Evolutionary conservation across 1,139 yeast genomes (phyloP).

Genomic region (Hyphopichia fennica): DNA sequence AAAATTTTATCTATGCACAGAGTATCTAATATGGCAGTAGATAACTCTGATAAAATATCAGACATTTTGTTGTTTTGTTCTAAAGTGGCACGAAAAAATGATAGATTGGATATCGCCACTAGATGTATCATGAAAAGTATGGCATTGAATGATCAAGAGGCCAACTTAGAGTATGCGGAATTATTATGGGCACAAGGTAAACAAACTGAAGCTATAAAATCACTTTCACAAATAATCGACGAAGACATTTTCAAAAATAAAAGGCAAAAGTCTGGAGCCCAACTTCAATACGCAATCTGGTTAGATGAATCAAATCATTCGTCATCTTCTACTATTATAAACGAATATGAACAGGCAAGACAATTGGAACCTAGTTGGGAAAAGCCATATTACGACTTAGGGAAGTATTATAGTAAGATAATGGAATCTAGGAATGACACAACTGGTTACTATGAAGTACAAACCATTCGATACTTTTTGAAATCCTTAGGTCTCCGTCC

Average conservation of each 20-base stretch:
- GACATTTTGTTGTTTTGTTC: conserved; percentile 63
- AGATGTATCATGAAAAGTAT: conserved; percentile 71
- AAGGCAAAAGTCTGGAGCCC: conserved; percentile 46
- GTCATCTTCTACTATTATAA: conserved; percentile 69
- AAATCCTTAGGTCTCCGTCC: conserved; percentile 70
- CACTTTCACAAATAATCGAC: conserved; percentile 46
- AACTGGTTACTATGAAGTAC: conserved; percentile 66
- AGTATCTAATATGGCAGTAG: conserved; percentile 49
- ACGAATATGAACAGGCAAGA: conserved; percentile 64
- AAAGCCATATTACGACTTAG: conserved; percentile 77
- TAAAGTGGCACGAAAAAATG: conserved; percentile 64
- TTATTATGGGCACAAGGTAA: conserved; percentile 91
- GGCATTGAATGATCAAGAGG: conserved; percentile 47
- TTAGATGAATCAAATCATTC: conserved; percentile 84
- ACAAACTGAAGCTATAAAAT: conserved; percentile 78
- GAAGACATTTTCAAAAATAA: conserved; percentile 17
- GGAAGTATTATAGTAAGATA: conserved; percentile 75
- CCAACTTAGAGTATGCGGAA: conserved; percentile 80
- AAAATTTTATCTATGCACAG: conserved; percentile 58
- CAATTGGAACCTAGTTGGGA: conserved; percentile 67
- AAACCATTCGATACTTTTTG: conserved; percentile 64
- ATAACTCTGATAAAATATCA: conserved; percentile 30
- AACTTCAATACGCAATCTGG: conserved; percentile 86
- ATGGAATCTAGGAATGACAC: conserved; percentile 57
- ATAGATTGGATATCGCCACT: conserved; percentile 73